phyloP scores from a whole-genome alignment of 1,284 basidiomycete species.

The Xerocomus nothofagi region DNA sequence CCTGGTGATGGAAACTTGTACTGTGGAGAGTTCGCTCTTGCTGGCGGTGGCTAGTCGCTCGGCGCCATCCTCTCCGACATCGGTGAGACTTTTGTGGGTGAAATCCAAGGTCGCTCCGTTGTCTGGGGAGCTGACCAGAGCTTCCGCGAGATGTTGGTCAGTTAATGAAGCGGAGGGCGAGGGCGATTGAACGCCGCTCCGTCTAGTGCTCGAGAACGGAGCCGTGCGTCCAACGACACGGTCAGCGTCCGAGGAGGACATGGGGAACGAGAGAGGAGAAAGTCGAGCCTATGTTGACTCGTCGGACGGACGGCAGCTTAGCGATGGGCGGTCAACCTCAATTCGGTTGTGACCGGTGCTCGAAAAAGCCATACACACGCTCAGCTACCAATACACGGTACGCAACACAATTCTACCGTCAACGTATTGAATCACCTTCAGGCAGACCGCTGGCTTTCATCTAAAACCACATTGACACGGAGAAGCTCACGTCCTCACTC shows the following conservation, averaged over 20 bases:
- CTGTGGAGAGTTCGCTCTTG: constrained; percentile 48
- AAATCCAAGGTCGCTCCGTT: constrained; percentile 81
- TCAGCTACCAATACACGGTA: constrained; percentile 15
- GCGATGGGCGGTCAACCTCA: constrained; percentile 20
- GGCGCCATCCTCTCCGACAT: constrained; percentile 72
- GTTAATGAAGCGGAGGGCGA: constrained; percentile 47
- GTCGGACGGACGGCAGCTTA: constrained; percentile 19
- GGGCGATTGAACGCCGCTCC: constrained; percentile 29
- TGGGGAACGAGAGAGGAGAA: constrained; percentile 16
- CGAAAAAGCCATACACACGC: constrained; percentile 22
- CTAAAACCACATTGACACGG: constrained; percentile 81
- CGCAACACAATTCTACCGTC: constrained; percentile 1
- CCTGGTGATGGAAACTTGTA: constrained; percentile 69
- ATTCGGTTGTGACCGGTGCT: constrained; percentile 33
- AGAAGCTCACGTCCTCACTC: constrained; percentile 74
- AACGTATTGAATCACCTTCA: constrained; percentile 17
- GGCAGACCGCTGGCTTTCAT: constrained; percentile 32
- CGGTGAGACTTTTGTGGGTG: constrained; percentile 72
- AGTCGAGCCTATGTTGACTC: constrained; percentile 11
- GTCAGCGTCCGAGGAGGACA: constrained; percentile 38
- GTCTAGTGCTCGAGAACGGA: constrained; percentile 24
- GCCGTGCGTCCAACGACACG: constrained; percentile 33
- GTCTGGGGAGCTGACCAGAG: constrained; percentile 69
- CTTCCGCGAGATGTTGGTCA: constrained; percentile 62
- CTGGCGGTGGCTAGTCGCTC: constrained; percentile 70